Conservation (phyloP, 2,329 filamentous ascomycete genomes). For the Anthostomella pinea region DNA sequence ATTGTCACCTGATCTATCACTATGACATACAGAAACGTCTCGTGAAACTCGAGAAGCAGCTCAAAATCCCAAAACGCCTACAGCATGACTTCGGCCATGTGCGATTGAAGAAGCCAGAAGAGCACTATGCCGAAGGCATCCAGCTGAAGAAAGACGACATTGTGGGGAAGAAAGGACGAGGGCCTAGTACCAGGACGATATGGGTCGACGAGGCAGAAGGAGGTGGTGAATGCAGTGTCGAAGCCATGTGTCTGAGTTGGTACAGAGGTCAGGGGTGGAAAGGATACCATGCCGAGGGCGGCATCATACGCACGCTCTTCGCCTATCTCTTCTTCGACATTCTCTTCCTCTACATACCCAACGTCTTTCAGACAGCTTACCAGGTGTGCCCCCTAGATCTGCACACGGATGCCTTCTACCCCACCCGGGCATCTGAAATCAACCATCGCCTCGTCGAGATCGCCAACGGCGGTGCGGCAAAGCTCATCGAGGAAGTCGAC, state of each 20-base stretch:
- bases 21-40: constrained; percentile 93
- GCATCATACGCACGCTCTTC: constrained; percentile 87
- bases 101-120: constrained; percentile 68
- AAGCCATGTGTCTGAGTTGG: constrained; percentile 87
- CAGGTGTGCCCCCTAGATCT: constrained; percentile 93
- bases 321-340: constrained; percentile 91
- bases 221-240: constrained; percentile 77
- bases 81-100: constrained; percentile 95
- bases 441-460: constrained; percentile 84
- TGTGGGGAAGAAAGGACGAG: constrained; percentile 36
- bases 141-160: constrained; percentile 65
- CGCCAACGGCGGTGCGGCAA: constrained; percentile 72
- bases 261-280: constrained; percentile 87
- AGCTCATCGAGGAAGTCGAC: constrained; percentile 67
- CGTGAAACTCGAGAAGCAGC: constrained; percentile 80
- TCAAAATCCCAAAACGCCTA: constrained; percentile 78
- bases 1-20: constrained; percentile 90
- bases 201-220: constrained; percentile 79
- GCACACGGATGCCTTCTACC: constrained; percentile 89
- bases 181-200: constrained; percentile 67
- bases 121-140: constrained; percentile 73
- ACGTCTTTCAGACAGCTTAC: constrained; percentile 94
- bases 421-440: constrained; percentile 81
- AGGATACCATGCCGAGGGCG: constrained; percentile 89
- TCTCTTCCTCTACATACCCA: constrained; percentile 87